These are phyloP conservation scores for Tricharina praecox DNA, from an alignment of 495 filamentous ascomycete genomes.

Conservation along the genomic window DNA sequence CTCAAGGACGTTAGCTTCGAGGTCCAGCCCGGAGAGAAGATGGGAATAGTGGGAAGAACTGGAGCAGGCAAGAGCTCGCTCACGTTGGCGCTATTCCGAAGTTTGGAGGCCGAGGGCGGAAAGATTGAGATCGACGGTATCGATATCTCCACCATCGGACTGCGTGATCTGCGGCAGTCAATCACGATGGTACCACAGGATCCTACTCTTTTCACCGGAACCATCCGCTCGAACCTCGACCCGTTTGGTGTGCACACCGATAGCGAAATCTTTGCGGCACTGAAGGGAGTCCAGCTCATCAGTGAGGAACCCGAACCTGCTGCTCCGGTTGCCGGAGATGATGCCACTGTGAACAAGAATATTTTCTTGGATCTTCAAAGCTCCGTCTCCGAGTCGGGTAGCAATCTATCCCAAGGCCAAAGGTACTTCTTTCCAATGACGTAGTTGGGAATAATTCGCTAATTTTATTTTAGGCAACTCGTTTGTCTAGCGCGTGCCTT, in stretches of 20 bases:
- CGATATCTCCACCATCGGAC: constrained; percentile 73
- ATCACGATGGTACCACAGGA: constrained; percentile 99
- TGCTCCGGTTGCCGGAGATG: constrained; percentile 20
- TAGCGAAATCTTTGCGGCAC: constrained; percentile 71
- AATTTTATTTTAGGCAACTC: constrained; percentile 43
- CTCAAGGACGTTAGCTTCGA: constrained; percentile 70
- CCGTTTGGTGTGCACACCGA: constrained; percentile 85
- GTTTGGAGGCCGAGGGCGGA: constrained; percentile 82
- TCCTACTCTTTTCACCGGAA: constrained; percentile 91
- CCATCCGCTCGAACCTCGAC: constrained; percentile 86
- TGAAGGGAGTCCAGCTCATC: constrained; percentile 84
- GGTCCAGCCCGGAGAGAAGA: constrained; percentile 73
- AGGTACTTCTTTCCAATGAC: constrained; percentile 11
- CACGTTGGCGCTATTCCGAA: constrained; percentile 87
- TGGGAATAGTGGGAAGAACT: constrained; percentile 91
- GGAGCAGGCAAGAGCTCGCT: constrained; percentile 96
- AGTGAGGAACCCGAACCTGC: constrained; percentile 36
- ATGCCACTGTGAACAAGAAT: constrained; percentile 59
- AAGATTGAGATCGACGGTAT: constrained; percentile 81
- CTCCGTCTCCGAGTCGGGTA: constrained; percentile 75
- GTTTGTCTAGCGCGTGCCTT: constrained; percentile 88
- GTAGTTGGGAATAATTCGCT: not conserved
- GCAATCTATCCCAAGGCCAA: constrained; percentile 93
- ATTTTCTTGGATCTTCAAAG: constrained; percentile 78
- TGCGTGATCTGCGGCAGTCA: constrained; percentile 76